phyloP scores from a whole-genome alignment of 2,329 filamentous ascomycete genomes.

The Phyllosticta ampelicida region DNA sequence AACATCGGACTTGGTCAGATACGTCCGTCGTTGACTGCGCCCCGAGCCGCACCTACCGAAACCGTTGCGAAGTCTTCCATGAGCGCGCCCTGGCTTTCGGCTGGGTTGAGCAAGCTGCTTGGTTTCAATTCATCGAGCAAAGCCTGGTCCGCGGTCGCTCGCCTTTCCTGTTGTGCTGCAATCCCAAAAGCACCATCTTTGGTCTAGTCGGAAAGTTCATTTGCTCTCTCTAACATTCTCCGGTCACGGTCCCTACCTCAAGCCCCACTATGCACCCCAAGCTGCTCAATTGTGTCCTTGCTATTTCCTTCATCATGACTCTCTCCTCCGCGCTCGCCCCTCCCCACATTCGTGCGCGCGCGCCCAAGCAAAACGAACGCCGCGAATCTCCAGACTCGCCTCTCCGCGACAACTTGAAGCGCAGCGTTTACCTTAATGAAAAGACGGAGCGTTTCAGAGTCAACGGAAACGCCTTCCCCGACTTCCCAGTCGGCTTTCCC shows the following conservation, averaged over 20 bases:
- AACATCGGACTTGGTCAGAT: not conserved
- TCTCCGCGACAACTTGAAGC: not conserved
- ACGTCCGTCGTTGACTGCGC: not conserved
- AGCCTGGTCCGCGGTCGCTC: not conserved
- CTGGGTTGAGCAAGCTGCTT: not conserved
- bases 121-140: not conserved
- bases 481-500: constrained; percentile 40
- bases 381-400: not conserved
- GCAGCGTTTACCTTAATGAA: not conserved
- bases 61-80: not conserved
- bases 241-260: not conserved
- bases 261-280: not conserved
- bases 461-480: constrained; percentile 35
- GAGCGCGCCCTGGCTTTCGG: not conserved
- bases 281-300: not conserved
- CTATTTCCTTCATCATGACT: not conserved
- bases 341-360: not conserved
- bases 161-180: not conserved
- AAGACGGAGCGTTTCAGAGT: constrained; percentile 20
- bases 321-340: not conserved
- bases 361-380: not conserved
- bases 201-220: no score
- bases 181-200: not conserved
- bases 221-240: not conserved
- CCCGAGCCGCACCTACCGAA: not conserved